phyloP scores from a whole-genome alignment of 2,329 filamentous ascomycete species.

The Phoma sp. region DNA sequence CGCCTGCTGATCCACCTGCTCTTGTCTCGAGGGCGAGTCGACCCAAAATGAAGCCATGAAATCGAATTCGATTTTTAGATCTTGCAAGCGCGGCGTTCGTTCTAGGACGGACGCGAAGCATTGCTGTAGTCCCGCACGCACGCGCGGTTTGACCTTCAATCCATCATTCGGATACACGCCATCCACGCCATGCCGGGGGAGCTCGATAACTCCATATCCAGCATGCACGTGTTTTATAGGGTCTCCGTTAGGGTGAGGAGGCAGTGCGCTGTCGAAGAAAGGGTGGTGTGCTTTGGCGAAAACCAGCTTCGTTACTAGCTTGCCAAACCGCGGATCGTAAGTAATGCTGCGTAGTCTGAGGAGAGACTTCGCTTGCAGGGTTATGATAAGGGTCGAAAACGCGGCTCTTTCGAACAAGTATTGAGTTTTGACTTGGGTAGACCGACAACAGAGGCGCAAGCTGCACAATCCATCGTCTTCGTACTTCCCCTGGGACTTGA shows the following conservation, averaged over 20 bases:
- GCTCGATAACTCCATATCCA: slow-evolving; percentile 1
- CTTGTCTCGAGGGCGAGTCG: neutral
- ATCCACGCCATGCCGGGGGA: neutral
- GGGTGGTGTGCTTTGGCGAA: neutral
- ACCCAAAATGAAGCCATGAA: slow-evolving; percentile 2
- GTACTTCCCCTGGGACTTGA: neutral
- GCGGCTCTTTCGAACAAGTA: neutral
- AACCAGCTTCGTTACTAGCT: neutral
- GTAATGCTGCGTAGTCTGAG: neutral
- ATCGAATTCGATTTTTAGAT: neutral
- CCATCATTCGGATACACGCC: neutral
- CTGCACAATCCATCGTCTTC: neutral
- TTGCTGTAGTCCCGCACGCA: neutral
- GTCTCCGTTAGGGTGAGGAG: no score
- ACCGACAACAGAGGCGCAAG: neutral
- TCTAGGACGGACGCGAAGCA: neutral
- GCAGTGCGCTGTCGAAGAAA: neutral
- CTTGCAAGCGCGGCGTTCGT: neutral
- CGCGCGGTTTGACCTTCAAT: neutral
- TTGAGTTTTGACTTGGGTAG: neutral
- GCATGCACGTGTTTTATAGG: neutral
- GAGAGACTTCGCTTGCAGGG: neutral
- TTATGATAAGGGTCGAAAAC: neutral
- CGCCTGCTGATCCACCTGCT: neutral
- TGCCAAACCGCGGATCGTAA: neutral